phyloP scores from a whole-genome alignment of 805 yeast species.

The Suhomyces sp. region DNA sequence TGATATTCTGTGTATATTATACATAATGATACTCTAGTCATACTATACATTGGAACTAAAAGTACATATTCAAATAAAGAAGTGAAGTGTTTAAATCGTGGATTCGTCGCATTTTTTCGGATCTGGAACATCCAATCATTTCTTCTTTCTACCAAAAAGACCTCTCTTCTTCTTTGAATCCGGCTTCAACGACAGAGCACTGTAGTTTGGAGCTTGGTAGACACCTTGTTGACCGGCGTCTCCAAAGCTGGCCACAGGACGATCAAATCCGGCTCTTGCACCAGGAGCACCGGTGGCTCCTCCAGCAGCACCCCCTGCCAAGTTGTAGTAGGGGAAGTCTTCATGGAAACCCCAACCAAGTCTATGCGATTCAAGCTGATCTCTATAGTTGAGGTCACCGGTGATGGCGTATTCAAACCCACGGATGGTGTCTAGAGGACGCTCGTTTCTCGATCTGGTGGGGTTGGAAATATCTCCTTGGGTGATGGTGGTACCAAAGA shows the following conservation, averaged over 20 bases:
- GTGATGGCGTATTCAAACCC: slow-evolving; percentile 92
- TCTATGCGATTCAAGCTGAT: slow-evolving; percentile 73
- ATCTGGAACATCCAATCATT: too few relatives aligned
- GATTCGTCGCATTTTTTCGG: background rate
- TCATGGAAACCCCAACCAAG: slow-evolving; percentile 88
- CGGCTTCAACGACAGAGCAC: slow-evolving; percentile 46
- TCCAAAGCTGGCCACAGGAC: slow-evolving; percentile 34
- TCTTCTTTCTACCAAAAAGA: slow-evolving; percentile 66
- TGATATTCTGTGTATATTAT: too few relatives aligned
- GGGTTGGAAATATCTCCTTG: slow-evolving; percentile 92
- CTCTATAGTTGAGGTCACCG: slow-evolving; percentile 77
- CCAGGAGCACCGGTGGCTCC: slow-evolving; percentile 29
- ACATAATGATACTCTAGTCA: background rate
- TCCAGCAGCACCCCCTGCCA: slow-evolving; percentile 28
- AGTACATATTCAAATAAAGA: slow-evolving; percentile 2
- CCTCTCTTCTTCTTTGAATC: slow-evolving; percentile 59
- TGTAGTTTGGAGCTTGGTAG: slow-evolving; percentile 59
- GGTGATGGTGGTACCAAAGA: slow-evolving; percentile 78
- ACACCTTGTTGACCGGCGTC: slow-evolving; percentile 40
- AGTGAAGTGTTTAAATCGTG: slow-evolving; percentile 2
- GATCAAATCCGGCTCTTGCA: slow-evolving; percentile 30
- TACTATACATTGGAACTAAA: slow-evolving; percentile 2
- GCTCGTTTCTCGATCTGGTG: slow-evolving; percentile 86
- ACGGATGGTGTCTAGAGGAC: slow-evolving; percentile 95
- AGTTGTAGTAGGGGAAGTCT: slow-evolving; percentile 61